These are phyloP conservation scores for Xylariales sp. DNA, from an alignment of 2,329 filamentous ascomycete species.

Conservation along the genomic window DNA sequence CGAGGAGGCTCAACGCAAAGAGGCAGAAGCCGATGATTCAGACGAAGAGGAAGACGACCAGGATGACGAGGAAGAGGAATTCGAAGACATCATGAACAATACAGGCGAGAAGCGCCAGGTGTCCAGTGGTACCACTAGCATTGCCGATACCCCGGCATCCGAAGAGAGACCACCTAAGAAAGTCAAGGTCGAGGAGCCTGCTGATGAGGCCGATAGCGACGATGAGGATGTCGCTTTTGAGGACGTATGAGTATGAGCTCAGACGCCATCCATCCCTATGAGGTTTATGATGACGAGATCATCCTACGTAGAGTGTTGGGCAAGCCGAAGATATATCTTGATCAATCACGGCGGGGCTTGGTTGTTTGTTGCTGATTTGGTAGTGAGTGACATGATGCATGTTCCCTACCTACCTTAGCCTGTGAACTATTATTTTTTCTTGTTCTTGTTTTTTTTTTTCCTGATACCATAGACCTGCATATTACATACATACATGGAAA, in stretches of 20 bases:
- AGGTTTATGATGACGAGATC: constrained; percentile 5
- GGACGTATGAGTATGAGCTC: constrained; percentile 55
- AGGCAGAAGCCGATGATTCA: constrained; percentile 59
- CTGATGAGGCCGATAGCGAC: constrained; percentile 50
- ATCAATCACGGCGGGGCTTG: background rate
- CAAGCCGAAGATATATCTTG: background rate
- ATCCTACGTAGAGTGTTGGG: background rate
- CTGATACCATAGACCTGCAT: constrained; percentile 36
- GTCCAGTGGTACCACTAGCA: constrained; percentile 49
- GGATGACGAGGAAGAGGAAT: constrained; percentile 48
- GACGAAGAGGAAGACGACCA: constrained; percentile 48
- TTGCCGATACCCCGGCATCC: constrained; percentile 49
- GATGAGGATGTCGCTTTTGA: constrained; percentile 60
- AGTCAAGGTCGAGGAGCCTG: constrained; percentile 61
- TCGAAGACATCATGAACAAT: constrained; percentile 52
- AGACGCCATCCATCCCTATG: background rate
- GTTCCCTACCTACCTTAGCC: background rate
- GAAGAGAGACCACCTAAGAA: constrained; percentile 63
- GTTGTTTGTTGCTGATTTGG: background rate
- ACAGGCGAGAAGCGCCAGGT: constrained; percentile 46
- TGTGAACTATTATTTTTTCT: background rate
- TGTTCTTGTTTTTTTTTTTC: background rate
- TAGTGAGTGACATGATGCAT: background rate
- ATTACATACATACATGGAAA: constrained; percentile 29
- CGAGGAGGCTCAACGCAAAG: constrained; percentile 61